Conservation (phyloP, 306 rosid genomes). For the Abrus precatorius region DNA sequence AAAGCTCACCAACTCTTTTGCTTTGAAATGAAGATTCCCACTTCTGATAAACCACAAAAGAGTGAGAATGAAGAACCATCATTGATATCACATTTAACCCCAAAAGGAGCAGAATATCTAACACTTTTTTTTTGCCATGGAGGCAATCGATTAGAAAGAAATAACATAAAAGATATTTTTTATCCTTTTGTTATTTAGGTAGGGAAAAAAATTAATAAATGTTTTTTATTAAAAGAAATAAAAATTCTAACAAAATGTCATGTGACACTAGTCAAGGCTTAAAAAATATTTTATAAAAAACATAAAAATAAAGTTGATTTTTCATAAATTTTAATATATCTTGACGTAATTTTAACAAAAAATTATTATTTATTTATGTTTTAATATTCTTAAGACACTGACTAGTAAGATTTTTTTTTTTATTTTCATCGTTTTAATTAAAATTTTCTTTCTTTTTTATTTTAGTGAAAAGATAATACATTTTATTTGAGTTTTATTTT, state of each 20-base stretch:
- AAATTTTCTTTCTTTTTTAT: neutral
- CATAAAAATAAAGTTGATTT: too few species aligned
- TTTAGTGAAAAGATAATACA: neutral
- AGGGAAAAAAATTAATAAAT: neutral
- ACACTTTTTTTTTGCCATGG: neutral
- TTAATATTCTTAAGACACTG: too few species aligned
- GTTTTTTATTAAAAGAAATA: neutral
- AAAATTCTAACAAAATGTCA: neutral
- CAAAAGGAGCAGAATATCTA: neutral
- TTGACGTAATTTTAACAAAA: too few species aligned
- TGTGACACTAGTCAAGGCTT: too few species aligned
- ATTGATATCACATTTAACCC: neutral
- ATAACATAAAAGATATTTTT: too few species aligned
- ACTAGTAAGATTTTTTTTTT: too few species aligned
- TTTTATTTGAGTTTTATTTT: too few species aligned
- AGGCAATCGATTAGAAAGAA: neutral
- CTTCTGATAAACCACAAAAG: too few species aligned
- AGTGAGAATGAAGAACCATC: conserved; percentile 25
- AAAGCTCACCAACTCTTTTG: conserved; percentile 26
- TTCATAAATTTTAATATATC: too few species aligned
- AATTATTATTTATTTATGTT: too few species aligned
- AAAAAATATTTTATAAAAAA: too few species aligned
- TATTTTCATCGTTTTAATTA: too few species aligned
- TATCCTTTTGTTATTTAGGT: neutral
- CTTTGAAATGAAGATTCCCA: conserved; percentile 37